Evolutionary conservation across 176 grass and related monocot species (phyloP).

Genomic region (Areca catechu): DNA sequence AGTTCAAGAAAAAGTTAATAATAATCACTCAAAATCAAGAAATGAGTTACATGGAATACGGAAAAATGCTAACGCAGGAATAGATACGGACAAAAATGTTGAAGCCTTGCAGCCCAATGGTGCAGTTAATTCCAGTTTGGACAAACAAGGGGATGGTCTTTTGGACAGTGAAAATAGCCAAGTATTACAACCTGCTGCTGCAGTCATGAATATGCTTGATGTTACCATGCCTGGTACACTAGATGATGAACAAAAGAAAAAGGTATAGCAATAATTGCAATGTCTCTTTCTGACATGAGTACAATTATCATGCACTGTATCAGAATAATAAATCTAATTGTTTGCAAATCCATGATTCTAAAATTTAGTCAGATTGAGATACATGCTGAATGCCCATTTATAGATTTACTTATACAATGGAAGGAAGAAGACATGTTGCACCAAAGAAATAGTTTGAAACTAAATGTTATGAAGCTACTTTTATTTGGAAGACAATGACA

Average conservation of each 20-base stretch:
- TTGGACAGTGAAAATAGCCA: constrained; percentile 58
- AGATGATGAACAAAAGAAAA: constrained; percentile 69
- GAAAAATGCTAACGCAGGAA: constrained; percentile 27
- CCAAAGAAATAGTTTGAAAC: too few relatives aligned
- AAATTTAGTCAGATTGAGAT: too few relatives aligned
- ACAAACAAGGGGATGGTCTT: neutral
- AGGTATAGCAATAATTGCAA: constrained; percentile 25
- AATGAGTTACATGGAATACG: constrained; percentile 9
- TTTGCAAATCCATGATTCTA: too few relatives aligned
- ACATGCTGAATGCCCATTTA: too few relatives aligned
- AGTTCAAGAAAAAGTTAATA: constrained; percentile 34
- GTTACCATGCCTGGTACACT: constrained; percentile 77
- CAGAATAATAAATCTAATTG: too few relatives aligned
- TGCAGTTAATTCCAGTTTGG: neutral
- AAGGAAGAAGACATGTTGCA: too few relatives aligned
- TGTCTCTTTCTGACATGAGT: too few relatives aligned
- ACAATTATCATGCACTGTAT: too few relatives aligned
- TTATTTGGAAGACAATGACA: too few relatives aligned
- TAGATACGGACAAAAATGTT: constrained; percentile 14
- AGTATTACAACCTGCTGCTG: constrained; percentile 58
- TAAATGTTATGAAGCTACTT: too few relatives aligned
- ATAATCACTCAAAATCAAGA: constrained; percentile 19
- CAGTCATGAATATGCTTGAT: constrained; percentile 92
- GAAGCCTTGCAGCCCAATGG: neutral
- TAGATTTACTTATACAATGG: too few relatives aligned